These are phyloP conservation scores for Xerocomellus amylosporus DNA, from an alignment of 768 basidiomycete genomes.

Conservation along the genomic window DNA sequence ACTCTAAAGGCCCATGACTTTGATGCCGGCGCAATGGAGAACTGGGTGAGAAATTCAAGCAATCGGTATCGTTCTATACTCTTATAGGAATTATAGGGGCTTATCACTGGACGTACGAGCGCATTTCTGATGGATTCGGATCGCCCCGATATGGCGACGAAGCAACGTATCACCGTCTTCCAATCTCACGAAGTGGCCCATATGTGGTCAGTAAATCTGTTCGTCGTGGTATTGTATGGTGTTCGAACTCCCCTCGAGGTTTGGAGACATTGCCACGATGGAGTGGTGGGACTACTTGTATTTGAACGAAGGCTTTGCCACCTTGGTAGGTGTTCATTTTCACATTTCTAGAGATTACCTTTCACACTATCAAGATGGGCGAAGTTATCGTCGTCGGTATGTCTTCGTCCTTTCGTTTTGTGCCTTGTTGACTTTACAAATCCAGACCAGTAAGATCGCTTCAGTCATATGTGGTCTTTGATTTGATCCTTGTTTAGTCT, in stretches of 20 bases:
- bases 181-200: constrained; percentile 88
- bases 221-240: background rate
- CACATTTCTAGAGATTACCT: background rate
- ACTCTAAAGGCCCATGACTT: constrained; percentile 70
- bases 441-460: constrained; percentile 50
- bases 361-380: constrained; percentile 59
- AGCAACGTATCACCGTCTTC: constrained; percentile 72
- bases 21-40: constrained; percentile 92
- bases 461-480: background rate
- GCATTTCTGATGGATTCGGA: constrained; percentile 80
- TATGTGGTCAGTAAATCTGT: constrained; percentile 55
- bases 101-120: constrained; percentile 86
- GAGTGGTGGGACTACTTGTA: constrained; percentile 88
- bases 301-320: constrained; percentile 87
- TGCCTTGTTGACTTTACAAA: constrained; percentile 9
- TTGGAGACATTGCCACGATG: constrained; percentile 93
- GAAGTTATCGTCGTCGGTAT: constrained; percentile 79
- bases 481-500: constrained; percentile 40
- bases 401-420: constrained; percentile 16
- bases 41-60: constrained; percentile 51
- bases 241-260: constrained; percentile 45
- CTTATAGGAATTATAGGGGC: constrained; percentile 44
- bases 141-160: constrained; percentile 65
- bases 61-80: background rate
- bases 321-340: constrained; percentile 51